A percentile compares a stretch with the other conserved stretches of the same genome.
phyloP scores from a whole-genome alignment of 2,329 filamentous ascomycete genomes.

The Fusarium phyllophilum region DNA sequence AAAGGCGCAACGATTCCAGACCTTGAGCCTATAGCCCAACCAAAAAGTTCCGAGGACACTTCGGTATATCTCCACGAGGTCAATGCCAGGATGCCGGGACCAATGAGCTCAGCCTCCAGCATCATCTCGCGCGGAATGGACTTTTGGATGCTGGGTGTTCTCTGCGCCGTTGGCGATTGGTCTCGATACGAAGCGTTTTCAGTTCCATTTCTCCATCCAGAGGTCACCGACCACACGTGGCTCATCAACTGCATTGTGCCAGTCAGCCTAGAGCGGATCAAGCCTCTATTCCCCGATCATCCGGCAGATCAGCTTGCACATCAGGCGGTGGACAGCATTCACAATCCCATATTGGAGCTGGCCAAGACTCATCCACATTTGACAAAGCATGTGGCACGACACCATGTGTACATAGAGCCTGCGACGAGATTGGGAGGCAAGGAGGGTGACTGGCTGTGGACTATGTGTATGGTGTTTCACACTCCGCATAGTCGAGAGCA shows the following conservation, averaged over 20 bases:
- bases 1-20: background rate
- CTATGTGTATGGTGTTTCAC: background rate
- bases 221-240: background rate
- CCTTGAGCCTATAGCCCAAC: background rate
- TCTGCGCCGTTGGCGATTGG: background rate
- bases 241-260: background rate
- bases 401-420: background rate
- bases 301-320: background rate
- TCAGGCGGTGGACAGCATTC: background rate
- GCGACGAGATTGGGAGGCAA: background rate
- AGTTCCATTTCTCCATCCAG: background rate
- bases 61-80: background rate
- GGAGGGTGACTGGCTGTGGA: background rate
- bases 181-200: background rate
- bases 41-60: background rate
- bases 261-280: background rate
- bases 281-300: background rate
- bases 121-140: background rate
- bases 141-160: background rate
- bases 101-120: background rate
- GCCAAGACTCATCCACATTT: background rate
- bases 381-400: background rate
- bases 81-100: background rate
- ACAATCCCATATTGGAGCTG: background rate
- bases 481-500: background rate